Conservation (phyloP, 2,329 filamentous ascomycete genomes). For the Shiraia sp. region DNA sequence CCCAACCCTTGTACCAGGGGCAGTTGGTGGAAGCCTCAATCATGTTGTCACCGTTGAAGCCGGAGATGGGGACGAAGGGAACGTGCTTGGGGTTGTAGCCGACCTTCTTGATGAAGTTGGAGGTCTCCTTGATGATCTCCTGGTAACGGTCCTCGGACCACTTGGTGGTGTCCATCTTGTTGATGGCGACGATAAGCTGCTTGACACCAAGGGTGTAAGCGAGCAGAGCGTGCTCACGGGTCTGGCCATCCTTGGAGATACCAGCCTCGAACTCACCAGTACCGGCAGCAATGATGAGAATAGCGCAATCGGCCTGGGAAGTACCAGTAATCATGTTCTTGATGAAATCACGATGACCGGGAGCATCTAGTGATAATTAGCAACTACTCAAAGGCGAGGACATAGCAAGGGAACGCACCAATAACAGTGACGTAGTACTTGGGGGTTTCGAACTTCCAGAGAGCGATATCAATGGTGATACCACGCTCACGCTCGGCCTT, state of each 20-base stretch:
- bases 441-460: slow-evolving; percentile 99
- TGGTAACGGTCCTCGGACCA: slow-evolving; percentile 96
- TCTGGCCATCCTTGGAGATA: slow-evolving; percentile 99
- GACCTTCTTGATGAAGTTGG: slow-evolving; percentile 99
- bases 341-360: slow-evolving; percentile 99
- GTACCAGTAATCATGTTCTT: slow-evolving; percentile 99
- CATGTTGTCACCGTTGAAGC: slow-evolving; percentile 99
- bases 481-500: slow-evolving; percentile 99
- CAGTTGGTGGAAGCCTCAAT: slow-evolving; percentile 85
- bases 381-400: not conserved
- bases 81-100: slow-evolving; percentile 99
- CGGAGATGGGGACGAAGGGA: slow-evolving; percentile 99
- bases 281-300: slow-evolving; percentile 99
- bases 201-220: slow-evolving; percentile 99
- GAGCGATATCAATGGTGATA: slow-evolving; percentile 99
- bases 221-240: slow-evolving; percentile 99
- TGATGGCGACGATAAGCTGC: slow-evolving; percentile 99
- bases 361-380: slow-evolving; percentile 64
- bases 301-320: slow-evolving; percentile 99
- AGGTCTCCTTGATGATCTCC: slow-evolving; percentile 99
- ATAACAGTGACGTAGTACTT: slow-evolving; percentile 99
- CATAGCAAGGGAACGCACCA: slow-evolving; percentile 56
- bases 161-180: slow-evolving; percentile 99
- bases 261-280: slow-evolving; percentile 99
- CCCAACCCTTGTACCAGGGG: slow-evolving; percentile 99